Evolutionary conservation across 768 basidiomycete species (phyloP), one percentile per base, ranked within the genome.

Genomic region (Filobasidium wieringae): DNA sequence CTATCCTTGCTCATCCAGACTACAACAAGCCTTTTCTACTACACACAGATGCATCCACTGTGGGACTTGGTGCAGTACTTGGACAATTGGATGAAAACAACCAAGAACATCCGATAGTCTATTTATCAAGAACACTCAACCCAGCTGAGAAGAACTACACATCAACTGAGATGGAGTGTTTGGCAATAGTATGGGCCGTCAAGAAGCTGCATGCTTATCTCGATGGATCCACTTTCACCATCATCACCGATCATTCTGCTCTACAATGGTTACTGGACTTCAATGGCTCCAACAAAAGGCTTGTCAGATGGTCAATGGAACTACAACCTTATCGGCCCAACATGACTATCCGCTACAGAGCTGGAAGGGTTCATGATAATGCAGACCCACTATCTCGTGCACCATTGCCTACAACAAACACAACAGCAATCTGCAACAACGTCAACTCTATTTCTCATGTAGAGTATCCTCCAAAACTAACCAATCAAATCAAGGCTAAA

Each of bases 141-240:
- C 36, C 27, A 4, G 27, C 55, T 3, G 59, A 63, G 51, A 15
- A 32, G 1, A 60, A 60, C 34, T 63, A 57, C 34, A 51, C 37
- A 15, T 52, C 45, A 8, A 45, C 39, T 11, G 64, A 63, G 34
- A 53, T 60, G 40, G 64, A 65, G 36, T 55, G 62, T 15, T 30
- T 63, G 17, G 58, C 64, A 1, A 62, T 65, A 0, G 58, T 62
- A 2, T 45, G 51, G 39, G 53, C 33, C 7, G 59, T 63, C 40
- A 41, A 24, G 32, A 55, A 49, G 33, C 36, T 43, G 7, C 41
- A 62, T 32, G 31, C 32, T 34, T 52, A 30, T 59, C 14, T 45
- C 53, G 29, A 45, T 15, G 49, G 36, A 17, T 6, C 34, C 17
- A 49, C 37, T 36, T 57, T 53, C 24, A 39, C 33, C 29, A 7